Conservation (phyloP, 2,329 filamentous ascomycete species). For the Coniochaeta ligniaria region DNA sequence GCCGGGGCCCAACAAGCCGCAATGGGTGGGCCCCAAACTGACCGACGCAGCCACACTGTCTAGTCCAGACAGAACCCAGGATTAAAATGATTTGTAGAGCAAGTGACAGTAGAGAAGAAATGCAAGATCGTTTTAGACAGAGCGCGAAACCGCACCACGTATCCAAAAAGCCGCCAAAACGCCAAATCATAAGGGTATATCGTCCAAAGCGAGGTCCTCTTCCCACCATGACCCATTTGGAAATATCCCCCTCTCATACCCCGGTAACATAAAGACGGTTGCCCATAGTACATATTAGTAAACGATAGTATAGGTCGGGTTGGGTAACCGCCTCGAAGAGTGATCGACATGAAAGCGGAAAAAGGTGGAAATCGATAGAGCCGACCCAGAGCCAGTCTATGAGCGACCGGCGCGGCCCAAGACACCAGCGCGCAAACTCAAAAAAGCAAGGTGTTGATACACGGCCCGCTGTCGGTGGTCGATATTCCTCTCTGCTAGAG, state of each 20-base stretch:
- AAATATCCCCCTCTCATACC: neutral
- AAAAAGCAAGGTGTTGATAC: neutral
- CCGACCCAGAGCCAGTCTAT: neutral
- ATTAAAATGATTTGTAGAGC: neutral
- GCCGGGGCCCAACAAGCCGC: neutral
- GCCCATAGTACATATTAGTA: conserved; percentile 1
- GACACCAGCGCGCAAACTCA: neutral
- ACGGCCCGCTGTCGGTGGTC: neutral
- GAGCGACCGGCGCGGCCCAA: neutral
- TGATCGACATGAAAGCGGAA: neutral
- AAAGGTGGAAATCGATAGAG: neutral
- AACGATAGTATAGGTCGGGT: neutral
- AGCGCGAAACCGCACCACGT: neutral
- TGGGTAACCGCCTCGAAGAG: neutral
- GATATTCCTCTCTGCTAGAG: neutral
- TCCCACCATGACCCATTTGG: neutral
- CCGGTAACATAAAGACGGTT: neutral
- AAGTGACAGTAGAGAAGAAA: conserved; percentile 1
- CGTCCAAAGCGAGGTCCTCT: neutral
- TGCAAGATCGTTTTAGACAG: neutral
- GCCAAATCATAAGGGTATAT: conserved; percentile 1
- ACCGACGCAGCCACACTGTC: neutral
- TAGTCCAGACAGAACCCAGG: neutral
- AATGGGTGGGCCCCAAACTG: neutral
- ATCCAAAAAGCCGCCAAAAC: neutral